Evolutionary conservation across 164 flowering plant genomes (phyloP), one percentile per base, ranked within the genome.

Genomic region (Vitis rotundifolia): DNA sequence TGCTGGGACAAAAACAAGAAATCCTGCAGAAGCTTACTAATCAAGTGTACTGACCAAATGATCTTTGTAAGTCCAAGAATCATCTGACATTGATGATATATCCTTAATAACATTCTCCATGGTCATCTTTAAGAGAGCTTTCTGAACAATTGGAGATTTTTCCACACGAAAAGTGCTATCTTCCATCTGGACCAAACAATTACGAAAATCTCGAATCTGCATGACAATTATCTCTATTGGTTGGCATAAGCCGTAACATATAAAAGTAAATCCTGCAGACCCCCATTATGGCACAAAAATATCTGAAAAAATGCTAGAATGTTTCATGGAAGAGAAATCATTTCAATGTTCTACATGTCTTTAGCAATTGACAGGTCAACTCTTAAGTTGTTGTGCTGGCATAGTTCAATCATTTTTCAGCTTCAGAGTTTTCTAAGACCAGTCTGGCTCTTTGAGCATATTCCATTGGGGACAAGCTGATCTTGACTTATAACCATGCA

Each of bases 61-160:
- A 71, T 80, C 80, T 56, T 64, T 51, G 37, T 77, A 74, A 16
- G 74, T 74, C 80, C 83, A 80, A 31, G 76, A 77, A 55, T 68
- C 68, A 64, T 76, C 58, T 11, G 80, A 73, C 22, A 74, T 55
- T 53, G 71, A 74, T 44, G 72, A 61, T 10, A 80, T 71, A 56
- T 80, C 83, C 71, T 77, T 77, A 62, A 80, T 64, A 49, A 80
- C 78, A 72, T 71, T 80, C 63, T 80, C 83, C 73, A 63, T 74
- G 54, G 74, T 57, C 78, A 80, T 80, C 15, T 55, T 67, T 14
- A 77, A 69, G 11, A 4, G 61, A 14, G 74, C 69, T 59, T 66
- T 80, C n/a, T 80, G 79, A 58, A 77, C 55, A 29, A 70, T 48
- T 15, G 74, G 78, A 67, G 28, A 58, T 0, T 26, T 53, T 19